Evolutionary conservation across 257 asterid species (phyloP).

Genomic region (Ajuga chamaepitys): DNA sequence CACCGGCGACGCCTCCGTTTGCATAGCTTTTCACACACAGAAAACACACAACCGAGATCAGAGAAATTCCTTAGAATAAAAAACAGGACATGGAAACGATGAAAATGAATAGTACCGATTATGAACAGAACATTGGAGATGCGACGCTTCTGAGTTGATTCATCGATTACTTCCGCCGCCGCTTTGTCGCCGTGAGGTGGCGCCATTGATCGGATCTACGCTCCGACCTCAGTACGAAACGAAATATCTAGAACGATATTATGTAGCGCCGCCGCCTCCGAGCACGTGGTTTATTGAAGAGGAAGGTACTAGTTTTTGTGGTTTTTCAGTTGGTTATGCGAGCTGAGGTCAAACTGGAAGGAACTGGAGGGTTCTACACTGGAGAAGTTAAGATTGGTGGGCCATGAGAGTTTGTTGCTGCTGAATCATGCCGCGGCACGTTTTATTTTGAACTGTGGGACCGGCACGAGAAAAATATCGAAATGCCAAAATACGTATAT

Average conservation of each 20-base stretch:
- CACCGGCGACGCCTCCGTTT: conserved; percentile 83
- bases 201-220: conserved; percentile 35
- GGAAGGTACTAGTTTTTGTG: not conserved
- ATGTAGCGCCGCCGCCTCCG: not conserved
- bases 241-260: not conserved
- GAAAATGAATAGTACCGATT: conserved; percentile 51
- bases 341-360: conserved; percentile 15
- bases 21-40: conserved; percentile 59
- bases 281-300: not conserved
- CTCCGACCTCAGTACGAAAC: conserved; percentile 10
- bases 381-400: not conserved
- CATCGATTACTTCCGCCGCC: conserved; percentile 28
- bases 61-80: not conserved
- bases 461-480: too few relatives aligned
- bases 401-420: not conserved
- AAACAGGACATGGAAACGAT: not conserved
- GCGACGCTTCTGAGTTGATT: conserved; percentile 33
- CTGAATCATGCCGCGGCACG: conserved; percentile 4
- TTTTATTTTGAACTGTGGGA: not conserved
- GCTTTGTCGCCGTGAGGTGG: conserved; percentile 43
- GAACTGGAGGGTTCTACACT: conserved; percentile 6
- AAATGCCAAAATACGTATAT: too few relatives aligned
- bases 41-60: not conserved
- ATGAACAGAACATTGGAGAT: conserved; percentile 70
- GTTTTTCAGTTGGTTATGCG: not conserved